Evolutionary conservation across 108 stramenopile genomes (phyloP).

Genomic region (Pseudonitzschia pungens): DNA sequence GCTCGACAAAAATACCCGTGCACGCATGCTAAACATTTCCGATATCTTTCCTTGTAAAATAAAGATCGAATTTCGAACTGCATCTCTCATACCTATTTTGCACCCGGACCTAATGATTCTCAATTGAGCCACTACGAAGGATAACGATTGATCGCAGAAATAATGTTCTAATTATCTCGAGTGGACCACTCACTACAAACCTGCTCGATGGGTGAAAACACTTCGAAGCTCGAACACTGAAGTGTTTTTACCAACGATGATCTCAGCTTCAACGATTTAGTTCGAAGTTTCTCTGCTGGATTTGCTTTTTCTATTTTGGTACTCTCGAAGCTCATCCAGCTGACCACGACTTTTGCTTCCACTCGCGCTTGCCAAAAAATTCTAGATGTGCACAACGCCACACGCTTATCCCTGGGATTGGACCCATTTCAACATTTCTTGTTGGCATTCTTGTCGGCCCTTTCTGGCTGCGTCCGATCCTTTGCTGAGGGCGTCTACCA

Average conservation of each 20-base stretch:
- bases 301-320: background rate
- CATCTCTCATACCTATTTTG: background rate
- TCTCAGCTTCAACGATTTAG: background rate
- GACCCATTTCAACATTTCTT: conserved; percentile 82
- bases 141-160: no score
- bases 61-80: background rate
- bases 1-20: background rate
- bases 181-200: background rate
- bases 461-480: conserved; percentile 50
- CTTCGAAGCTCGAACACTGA: background rate
- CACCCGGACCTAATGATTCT: no score
- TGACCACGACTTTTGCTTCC: background rate
- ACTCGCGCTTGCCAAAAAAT: background rate
- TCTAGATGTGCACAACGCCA: background rate
- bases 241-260: background rate
- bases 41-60: background rate
- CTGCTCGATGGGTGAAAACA: background rate
- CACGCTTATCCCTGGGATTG: conserved; percentile 31
- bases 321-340: background rate
- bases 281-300: background rate
- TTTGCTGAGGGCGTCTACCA: conserved; percentile 57
- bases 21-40: background rate
- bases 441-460: conserved; percentile 69
- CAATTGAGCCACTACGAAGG: no score
- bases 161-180: no score